Evolutionary conservation across 305 asterid species (phyloP).

Genomic region (Andrographis paniculata): DNA sequence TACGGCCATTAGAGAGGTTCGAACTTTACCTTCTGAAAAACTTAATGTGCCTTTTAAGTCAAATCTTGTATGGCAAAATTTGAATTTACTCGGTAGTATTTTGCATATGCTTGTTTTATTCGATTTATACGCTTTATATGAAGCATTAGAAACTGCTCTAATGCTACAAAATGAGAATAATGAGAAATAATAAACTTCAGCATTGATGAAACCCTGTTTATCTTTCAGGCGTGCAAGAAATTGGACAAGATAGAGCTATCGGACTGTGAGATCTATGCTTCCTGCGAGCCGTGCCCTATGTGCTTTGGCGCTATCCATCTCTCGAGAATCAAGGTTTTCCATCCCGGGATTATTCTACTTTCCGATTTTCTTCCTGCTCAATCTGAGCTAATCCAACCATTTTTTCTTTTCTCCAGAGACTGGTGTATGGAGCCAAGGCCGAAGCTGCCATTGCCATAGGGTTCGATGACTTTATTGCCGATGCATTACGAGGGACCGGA

Average conservation of each 20-base stretch:
- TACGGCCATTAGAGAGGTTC: slow-evolving; percentile 96
- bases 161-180: too few relatives aligned
- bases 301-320: slow-evolving; percentile 98
- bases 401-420: slow-evolving; percentile 40
- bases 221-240: slow-evolving; percentile 82
- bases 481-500: slow-evolving; percentile 90
- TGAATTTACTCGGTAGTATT: neutral
- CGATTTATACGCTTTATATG: too few relatives aligned
- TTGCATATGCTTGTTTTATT: too few relatives aligned
- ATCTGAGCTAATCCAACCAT: neutral
- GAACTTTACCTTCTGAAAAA: slow-evolving; percentile 4
- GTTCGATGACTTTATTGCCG: slow-evolving; percentile 92
- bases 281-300: slow-evolving; percentile 99
- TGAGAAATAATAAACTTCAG: too few relatives aligned
- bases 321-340: slow-evolving; percentile 70
- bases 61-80: neutral
- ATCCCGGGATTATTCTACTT: neutral
- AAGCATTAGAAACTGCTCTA: too few relatives aligned
- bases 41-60: neutral
- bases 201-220: too few relatives aligned
- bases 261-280: slow-evolving; percentile 93
- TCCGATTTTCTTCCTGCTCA: neutral
- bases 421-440: slow-evolving; percentile 95
- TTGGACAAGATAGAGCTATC: slow-evolving; percentile 84
- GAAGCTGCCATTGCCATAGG: slow-evolving; percentile 98